These are phyloP conservation scores for Rhizopus arrhizus DNA, from an alignment of 371 early-diverging fungal species.

Conservation along the genomic window DNA sequence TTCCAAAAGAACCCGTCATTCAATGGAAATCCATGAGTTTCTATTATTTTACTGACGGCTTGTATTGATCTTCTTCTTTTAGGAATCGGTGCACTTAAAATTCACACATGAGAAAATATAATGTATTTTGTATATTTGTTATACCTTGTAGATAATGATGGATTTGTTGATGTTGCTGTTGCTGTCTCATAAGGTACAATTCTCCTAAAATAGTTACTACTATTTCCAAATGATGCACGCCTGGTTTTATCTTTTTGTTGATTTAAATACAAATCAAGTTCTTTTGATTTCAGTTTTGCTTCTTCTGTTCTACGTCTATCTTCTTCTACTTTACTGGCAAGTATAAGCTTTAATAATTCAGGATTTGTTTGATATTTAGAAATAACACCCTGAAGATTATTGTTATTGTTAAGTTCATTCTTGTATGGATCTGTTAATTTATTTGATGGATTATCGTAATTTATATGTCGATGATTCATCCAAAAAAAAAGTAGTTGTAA, in stretches of 20 bases:
- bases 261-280: constrained; percentile 43
- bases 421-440: not conserved
- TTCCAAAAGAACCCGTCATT: constrained; percentile 30
- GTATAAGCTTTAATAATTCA: constrained; percentile 56
- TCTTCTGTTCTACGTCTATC: constrained; percentile 66
- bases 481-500: not conserved
- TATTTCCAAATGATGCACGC: not conserved
- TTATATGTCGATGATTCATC: not conserved
- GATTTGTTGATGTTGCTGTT: not conserved
- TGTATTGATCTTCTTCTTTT: constrained; percentile 29
- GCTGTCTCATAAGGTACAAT: not conserved
- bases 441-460: not conserved
- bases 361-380: constrained; percentile 54
- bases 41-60: constrained; percentile 28
- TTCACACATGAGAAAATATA: not conserved
- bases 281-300: constrained; percentile 55
- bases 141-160: not conserved
- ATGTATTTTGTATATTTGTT: not conserved
- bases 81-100: not conserved
- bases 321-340: constrained; percentile 62
- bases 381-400: constrained; percentile 34
- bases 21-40: constrained; percentile 25
- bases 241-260: constrained; percentile 11
- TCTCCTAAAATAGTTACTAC: not conserved
- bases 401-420: not conserved